phyloP scores from a whole-genome alignment of 2,329 filamentous ascomycete species.

The Ophiostoma novo-ulmi region DNA sequence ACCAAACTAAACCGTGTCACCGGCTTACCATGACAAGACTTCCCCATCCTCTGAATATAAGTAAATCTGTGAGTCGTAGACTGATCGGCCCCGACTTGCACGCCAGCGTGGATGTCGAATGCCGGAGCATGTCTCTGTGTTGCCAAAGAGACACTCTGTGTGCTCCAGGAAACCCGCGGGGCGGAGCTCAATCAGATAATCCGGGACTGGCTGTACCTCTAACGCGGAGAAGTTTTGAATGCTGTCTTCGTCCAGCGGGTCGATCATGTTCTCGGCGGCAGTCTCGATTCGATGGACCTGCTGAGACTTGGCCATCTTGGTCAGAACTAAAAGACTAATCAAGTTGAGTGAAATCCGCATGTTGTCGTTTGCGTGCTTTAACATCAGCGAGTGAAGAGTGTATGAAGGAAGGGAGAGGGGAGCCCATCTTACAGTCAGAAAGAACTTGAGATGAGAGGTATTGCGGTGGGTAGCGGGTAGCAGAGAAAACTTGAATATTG shows the following conservation, averaged over 20 bases:
- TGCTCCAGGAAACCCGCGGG: not conserved
- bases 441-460: not conserved
- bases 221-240: not conserved
- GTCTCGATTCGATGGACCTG: not conserved
- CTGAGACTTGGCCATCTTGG: not conserved
- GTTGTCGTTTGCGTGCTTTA: not conserved
- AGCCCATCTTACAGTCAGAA: not conserved
- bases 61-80: not conserved
- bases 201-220: not conserved
- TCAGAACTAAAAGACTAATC: not conserved
- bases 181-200: not conserved
- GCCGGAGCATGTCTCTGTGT: constrained; percentile 26
- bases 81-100: not conserved
- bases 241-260: not conserved
- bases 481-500: not conserved
- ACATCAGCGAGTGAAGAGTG: not conserved
- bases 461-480: not conserved
- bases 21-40: constrained; percentile 3
- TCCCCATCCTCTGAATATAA: not conserved
- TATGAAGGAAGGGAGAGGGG: not conserved
- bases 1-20: not conserved
- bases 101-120: constrained; percentile 18
- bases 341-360: not conserved
- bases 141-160: constrained; percentile 22
- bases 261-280: not conserved